Evolutionary conservation across 164 flowering plant species (phyloP), one percentile per base, ranked within the genome.

Genomic region (Macadamia tetraphylla): DNA sequence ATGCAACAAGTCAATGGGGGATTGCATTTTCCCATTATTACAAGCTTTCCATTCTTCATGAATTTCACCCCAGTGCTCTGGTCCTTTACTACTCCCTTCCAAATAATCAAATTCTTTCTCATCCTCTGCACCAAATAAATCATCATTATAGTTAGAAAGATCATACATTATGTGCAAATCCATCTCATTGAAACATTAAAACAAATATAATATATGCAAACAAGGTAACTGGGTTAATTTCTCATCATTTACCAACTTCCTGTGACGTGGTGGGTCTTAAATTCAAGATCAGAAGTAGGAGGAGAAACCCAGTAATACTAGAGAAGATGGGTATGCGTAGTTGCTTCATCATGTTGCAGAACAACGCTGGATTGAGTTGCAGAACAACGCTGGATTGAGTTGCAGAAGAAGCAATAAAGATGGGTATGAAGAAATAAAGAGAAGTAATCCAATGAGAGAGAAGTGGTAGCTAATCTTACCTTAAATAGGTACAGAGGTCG

Each of bases 1-100:
- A 23, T 74, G 56, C 35, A 49, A 9, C 42, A 77, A 17, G 62
- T 77, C 77, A 40, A 77, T 77, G 0, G 81, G 81, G 31, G 81
- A 79, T 53, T 79, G 81, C 79, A 76, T 63, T 1, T 51, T 10
- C 7, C 81, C 81, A 0, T 64, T 10, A 4, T 43, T 58, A n/a
- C 81, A 78, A 14, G 29, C 42, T 0, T 23, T 52, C 81, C 81
- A 79, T 23, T 79, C 74, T 35, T 70, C 48, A 8, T 63, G 44
- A 6, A 79, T 58, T 29, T 75, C 58, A 6, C 79, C 79, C 81
- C 79, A 79, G 29, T 70, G 63, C 9, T 74, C 60, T 5, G 81
- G 81, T 13, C 81, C 81, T 4, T 51, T 69, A 0, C 55, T 65
- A 46, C 78, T 74, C 7, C 71, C 60, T 51, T 11, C 51, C 4